Evolutionary conservation across 1,284 basidiomycete species (phyloP).

Genomic region (Cutaneotrichosporon spelunceum): DNA sequence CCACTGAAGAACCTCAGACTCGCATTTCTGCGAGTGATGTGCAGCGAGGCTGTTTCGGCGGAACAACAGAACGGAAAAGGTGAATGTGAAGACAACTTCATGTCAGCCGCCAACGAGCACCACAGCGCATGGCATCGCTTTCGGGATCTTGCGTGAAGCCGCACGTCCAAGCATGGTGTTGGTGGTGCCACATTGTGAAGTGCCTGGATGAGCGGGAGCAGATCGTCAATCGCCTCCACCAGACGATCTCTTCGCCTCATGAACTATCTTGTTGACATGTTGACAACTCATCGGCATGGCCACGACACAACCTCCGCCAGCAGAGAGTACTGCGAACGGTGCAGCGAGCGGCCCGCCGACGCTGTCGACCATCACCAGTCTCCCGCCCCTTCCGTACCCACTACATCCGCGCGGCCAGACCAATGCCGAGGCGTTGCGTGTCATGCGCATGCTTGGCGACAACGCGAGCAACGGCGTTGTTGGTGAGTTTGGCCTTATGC

Average conservation of each 20-base stretch:
- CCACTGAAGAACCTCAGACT: no score
- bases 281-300: not conserved
- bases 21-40: no score
- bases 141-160: no score
- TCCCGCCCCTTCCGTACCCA: slow-evolving; percentile 11
- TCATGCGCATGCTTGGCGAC: slow-evolving; percentile 12
- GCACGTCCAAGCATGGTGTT: no score
- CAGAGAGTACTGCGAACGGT: not conserved
- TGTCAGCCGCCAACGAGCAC: no score
- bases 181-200: not conserved
- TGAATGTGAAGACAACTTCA: no score
- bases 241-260: not conserved
- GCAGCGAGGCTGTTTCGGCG: no score
- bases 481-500: slow-evolving; percentile 3
- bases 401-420: not conserved
- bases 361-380: slow-evolving; percentile 10
- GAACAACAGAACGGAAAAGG: no score
- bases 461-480: slow-evolving; percentile 12
- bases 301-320: not conserved
- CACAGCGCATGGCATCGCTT: no score
- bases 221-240: not conserved
- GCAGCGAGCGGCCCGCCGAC: not conserved
- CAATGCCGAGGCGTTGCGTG: slow-evolving; percentile 11
- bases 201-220: not conserved
- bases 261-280: not conserved